Conservation (phyloP, 2,329 filamentous ascomycete genomes). For the Colletotrichum trifolii region DNA sequence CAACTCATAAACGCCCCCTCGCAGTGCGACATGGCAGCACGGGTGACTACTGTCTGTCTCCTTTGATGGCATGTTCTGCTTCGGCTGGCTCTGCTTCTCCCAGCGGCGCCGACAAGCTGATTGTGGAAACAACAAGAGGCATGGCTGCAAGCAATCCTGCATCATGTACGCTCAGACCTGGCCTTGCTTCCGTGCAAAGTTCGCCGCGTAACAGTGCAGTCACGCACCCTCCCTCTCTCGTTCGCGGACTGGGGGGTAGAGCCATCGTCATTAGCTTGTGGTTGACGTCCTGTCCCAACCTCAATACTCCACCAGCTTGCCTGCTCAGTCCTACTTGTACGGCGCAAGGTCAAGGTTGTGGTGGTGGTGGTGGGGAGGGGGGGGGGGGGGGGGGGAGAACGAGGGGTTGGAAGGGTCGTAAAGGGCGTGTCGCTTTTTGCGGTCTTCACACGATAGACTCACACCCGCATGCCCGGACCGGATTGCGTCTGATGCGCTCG, state of each 20-base stretch:
- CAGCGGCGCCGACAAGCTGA: constrained; percentile 6
- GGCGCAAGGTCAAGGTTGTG: background rate
- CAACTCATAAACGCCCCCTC: too few relatives aligned
- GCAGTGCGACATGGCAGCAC: too few relatives aligned
- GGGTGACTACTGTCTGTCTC: background rate
- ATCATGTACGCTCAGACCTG: constrained; percentile 37
- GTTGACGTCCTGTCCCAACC: constrained; percentile 14
- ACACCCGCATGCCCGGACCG: constrained; percentile 10
- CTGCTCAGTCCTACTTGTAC: too few relatives aligned
- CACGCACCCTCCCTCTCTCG: constrained; percentile 19
- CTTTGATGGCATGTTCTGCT: background rate
- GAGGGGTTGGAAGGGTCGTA: constrained; percentile 8
- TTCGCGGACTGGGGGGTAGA: constrained; percentile 2
- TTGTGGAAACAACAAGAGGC: constrained; percentile 5
- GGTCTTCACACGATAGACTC: constrained; percentile 18
- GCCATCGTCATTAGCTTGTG: constrained; percentile 19
- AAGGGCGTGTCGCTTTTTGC: constrained; percentile 5
- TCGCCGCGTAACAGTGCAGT: constrained; percentile 2
- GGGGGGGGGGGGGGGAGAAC: constrained; percentile 4
- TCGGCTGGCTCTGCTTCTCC: background rate
- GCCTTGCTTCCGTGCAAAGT: constrained; percentile 29
- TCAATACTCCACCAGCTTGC: constrained; percentile 17
- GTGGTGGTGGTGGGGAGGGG: too few relatives aligned
- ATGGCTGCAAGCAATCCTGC: constrained; percentile 36
- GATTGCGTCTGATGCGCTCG: background rate